A percentile compares a stretch with the other conserved stretches of the same genome.
Evolutionary conservation across 345 rosid genomes (phyloP).

Genomic region (Populus nigra): DNA sequence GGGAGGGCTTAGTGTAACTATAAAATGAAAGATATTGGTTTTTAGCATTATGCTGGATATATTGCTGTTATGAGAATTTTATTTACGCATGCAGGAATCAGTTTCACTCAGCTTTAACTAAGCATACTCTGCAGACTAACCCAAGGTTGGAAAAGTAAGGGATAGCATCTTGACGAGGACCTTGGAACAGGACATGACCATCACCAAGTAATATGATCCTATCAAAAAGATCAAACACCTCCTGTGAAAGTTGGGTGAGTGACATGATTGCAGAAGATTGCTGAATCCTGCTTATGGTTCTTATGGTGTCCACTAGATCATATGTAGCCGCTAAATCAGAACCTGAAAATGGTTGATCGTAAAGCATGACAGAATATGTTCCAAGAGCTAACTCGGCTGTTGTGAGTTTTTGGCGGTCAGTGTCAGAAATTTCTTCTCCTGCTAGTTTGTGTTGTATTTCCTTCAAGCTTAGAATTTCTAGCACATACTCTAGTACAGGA

Average conservation of each 20-base stretch:
- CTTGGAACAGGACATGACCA: conserved; percentile 32
- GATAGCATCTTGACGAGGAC: conserved; percentile 33
- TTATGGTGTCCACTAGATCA: conserved; percentile 28
- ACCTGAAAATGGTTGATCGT: conserved; percentile 33
- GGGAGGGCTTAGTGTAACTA: conserved; percentile 32
- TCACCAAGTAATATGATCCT: conserved; percentile 25
- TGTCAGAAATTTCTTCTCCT: conserved; percentile 30
- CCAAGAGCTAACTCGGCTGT: conserved; percentile 34
- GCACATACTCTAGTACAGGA: conserved; percentile 34
- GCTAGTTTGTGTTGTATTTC: conserved; percentile 28
- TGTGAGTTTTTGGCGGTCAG: conserved; percentile 32
- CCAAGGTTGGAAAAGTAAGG: conserved; percentile 32
- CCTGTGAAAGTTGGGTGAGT: conserved; percentile 25
- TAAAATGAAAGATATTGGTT: not conserved
- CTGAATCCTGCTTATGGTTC: conserved; percentile 37
- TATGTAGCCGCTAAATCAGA: conserved; percentile 29
- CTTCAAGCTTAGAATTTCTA: conserved; percentile 31
- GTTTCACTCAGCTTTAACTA: not conserved
- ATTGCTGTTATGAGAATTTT: no score
- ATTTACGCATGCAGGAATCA: not conserved
- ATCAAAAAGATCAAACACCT: conserved; percentile 30
- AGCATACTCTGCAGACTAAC: conserved; percentile 7
- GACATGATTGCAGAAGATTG: conserved; percentile 36
- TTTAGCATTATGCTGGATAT: not conserved
- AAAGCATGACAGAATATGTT: conserved; percentile 33